Percentiles rank a stretch among this genome's conserved stretches.
phyloP scores from a whole-genome alignment of 2,329 filamentous ascomycete genomes.

The Capronia americana region DNA sequence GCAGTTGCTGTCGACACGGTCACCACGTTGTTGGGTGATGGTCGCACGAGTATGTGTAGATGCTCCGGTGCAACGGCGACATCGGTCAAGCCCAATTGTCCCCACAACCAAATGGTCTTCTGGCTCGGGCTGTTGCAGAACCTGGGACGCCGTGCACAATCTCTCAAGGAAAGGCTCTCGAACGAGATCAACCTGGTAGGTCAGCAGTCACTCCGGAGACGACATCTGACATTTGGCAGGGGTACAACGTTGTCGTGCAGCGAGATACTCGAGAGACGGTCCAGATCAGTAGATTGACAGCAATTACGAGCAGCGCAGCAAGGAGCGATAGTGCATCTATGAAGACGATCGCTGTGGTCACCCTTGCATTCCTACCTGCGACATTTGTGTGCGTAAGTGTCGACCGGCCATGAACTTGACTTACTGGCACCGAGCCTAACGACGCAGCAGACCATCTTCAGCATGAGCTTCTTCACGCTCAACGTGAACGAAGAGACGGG shows the following conservation, averaged over 20 bases:
- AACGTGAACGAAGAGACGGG: constrained; percentile 28
- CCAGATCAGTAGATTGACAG: constrained; percentile 43
- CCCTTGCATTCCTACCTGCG: constrained; percentile 46
- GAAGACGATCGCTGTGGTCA: constrained; percentile 47
- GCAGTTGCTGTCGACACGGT: constrained; percentile 44
- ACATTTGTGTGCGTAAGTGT: constrained; percentile 48
- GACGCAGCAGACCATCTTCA: constrained; percentile 46
- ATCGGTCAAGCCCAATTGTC: constrained; percentile 23
- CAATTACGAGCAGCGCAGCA: constrained; percentile 41
- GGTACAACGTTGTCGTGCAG: constrained; percentile 46
- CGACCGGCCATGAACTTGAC: constrained; percentile 41
- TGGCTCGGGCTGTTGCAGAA: constrained; percentile 42
- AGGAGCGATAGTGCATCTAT: constrained; percentile 45
- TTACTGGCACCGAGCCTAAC: constrained; percentile 39
- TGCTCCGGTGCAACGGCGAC: not conserved
- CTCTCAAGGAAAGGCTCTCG: constrained; percentile 43
- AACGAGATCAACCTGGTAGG: constrained; percentile 47
- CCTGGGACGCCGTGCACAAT: constrained; percentile 40
- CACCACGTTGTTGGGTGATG: constrained; percentile 38
- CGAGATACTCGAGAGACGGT: constrained; percentile 43
- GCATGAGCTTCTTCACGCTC: constrained; percentile 47
- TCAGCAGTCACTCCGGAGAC: not conserved
- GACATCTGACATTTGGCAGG: constrained; percentile 35
- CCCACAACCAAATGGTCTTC: constrained; percentile 34
- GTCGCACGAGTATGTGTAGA: constrained; percentile 30